Evolutionary conservation across 495 filamentous ascomycete genomes (phyloP), one percentile per base, ranked within the genome.

Genomic region (Aspergillus haitiensis): DNA sequence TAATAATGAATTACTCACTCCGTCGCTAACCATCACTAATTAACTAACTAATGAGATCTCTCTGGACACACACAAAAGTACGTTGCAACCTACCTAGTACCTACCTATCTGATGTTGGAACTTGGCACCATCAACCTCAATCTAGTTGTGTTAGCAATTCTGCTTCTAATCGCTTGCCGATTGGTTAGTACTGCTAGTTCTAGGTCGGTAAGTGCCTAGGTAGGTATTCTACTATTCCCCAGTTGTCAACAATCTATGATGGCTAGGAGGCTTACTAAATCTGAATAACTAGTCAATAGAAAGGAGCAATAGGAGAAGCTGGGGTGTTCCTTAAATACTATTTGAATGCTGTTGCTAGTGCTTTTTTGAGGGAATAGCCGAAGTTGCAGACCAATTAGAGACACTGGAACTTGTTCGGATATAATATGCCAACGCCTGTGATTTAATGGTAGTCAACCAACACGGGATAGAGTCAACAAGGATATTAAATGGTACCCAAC

Each of bases 401-500:
- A 34, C 40, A 13, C 40, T 56, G 40, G 31, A 44, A 42, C 36
- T 47, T 33, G 27, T 32, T 16, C 13, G 7, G 10, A 34, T 44
- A 31, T 55, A 31, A 15, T 32, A 31, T 51, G 48, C 21, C 21
- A 34, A 51, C 18, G 15, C 7, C 34, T 13, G n/a, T 50, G 6
- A 13, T 31, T n/a, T n/a, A n/a, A n/a, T n/a, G 18, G 10, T 5
- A 33, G 47, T 51, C 48, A 33, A 46, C 49, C 34, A 49, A 58
- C 2, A 50, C 46, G 55, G 55, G 45, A 37, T 10, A 49, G 16
- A 35, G 27, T n/a, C 12, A 44, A 42, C 55, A 15, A 42, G 56
- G 56, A 48, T 52, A 2, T 47, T 54, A 40, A 27, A 54, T 27
- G 50, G 39, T 47, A 53, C 57, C 49, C 39, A 49, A 60, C 58